Evolutionary conservation across 345 rosid species (phyloP).

Genomic region (Jatropha curcas): DNA sequence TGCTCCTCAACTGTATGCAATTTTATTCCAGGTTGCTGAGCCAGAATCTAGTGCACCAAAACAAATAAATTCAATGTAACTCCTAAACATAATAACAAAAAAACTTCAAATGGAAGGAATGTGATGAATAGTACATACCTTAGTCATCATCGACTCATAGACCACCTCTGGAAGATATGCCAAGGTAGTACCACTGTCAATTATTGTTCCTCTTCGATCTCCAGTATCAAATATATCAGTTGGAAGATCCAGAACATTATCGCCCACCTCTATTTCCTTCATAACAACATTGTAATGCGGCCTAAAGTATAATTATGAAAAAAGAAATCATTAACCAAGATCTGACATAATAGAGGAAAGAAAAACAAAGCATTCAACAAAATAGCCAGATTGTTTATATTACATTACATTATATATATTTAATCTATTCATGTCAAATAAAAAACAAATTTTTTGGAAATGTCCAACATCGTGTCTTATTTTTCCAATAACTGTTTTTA

Average conservation of each 20-base stretch:
- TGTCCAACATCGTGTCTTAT: too few relatives aligned
- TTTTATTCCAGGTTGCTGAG: constrained; percentile 49
- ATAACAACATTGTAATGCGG: constrained; percentile 77
- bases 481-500: too few relatives aligned
- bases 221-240: constrained; percentile 48
- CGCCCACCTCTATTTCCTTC: constrained; percentile 74
- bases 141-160: constrained; percentile 49
- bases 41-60: constrained; percentile 48
- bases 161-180: constrained; percentile 68
- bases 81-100: neutral
- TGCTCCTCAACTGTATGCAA: constrained; percentile 56
- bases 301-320: constrained; percentile 45
- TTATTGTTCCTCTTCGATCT: constrained; percentile 56
- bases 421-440: neutral
- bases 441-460: too few relatives aligned
- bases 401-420: neutral
- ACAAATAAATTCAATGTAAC: neutral
- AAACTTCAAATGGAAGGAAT: neutral
- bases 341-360: constrained; percentile 2
- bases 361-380: constrained; percentile 8
- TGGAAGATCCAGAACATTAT: constrained; percentile 49
- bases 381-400: neutral
- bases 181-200: constrained; percentile 96
- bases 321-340: constrained; percentile 16
- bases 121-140: constrained; percentile 35